Evolutionary conservation across 139 green algal species (phyloP), one percentile per base, ranked within the genome.

Genomic region (Chlorella sp.): DNA sequence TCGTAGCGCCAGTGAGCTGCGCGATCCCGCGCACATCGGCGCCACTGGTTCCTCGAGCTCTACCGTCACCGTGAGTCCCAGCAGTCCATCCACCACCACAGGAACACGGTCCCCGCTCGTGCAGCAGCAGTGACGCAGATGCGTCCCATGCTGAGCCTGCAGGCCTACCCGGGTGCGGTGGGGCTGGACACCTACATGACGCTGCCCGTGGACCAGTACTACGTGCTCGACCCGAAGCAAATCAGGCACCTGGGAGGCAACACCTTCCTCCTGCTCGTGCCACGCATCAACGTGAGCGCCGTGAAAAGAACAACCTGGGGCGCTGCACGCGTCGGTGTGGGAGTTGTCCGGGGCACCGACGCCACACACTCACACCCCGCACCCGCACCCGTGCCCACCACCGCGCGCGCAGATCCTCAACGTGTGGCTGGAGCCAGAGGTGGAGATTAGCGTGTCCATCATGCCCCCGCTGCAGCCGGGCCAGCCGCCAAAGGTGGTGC

Each of bases 171-270:
- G 2, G 71, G 17, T 49, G 35, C 49, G 32, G 72, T 71, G 3
- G 69, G 74, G 1, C 77, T 89, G 29, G 49, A 77, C 5, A 67
- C 29, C 23, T 85, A 85, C 51, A 75, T 79, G 69, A 71, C 61
- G 20, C 76, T 91, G 30, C 86, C 86, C 0, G 76, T 89, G 36
- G 86, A 91, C 62, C 84, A 91, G 60, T 91, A 91, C 74, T 88
- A 83, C 51, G 80, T 88, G 2, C 77, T 90, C 31, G 85, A 92
- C 64, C 85, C 85, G 0, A 70, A 75, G 26, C 79, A 83, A 69
- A 89, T 92, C 62, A 59, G 73, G 67, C 74, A 80, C 22, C 62
- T 91, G 30, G 75, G 63, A 1, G 81, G 80, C 67, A 87, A 86
- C 62, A 77, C 66, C 23, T 91, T 89, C 67, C 24, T 80, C 2